A percentile compares a stretch with the other conserved stretches of the same genome.
Evolutionary conservation across 495 filamentous ascomycete genomes (phyloP).

Genomic region (Podospora bellae-mahoneyi): DNA sequence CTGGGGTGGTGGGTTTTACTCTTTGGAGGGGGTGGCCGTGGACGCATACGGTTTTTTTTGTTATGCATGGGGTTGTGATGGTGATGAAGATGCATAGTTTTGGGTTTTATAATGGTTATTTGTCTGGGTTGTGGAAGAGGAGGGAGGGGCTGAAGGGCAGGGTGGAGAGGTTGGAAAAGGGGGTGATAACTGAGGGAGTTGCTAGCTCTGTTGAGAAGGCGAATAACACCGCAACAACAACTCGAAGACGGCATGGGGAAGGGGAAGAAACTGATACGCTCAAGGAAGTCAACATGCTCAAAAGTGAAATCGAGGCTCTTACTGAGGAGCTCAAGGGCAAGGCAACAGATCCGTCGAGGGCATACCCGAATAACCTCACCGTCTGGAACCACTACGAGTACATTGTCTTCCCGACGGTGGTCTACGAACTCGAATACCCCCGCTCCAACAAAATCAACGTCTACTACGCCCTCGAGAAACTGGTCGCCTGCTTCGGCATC

Average conservation of each 20-base stretch:
- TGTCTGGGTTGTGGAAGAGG: slow-evolving; percentile 57
- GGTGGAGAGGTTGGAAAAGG: slow-evolving; percentile 37
- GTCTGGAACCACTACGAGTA: slow-evolving; percentile 65
- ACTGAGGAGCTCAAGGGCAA: slow-evolving; percentile 61
- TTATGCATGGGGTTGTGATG: slow-evolving; percentile 66
- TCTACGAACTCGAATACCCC: slow-evolving; percentile 76
- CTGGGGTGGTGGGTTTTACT: slow-evolving; percentile 55
- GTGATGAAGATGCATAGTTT: slow-evolving; percentile 80
- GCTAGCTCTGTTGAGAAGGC: slow-evolving; percentile 29
- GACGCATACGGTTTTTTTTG: slow-evolving; percentile 67
- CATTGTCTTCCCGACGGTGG: slow-evolving; percentile 66
- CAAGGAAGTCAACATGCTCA: slow-evolving; percentile 39
- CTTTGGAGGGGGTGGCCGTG: slow-evolving; percentile 69
- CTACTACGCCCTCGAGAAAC: slow-evolving; percentile 69
- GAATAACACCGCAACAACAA: slow-evolving; percentile 40
- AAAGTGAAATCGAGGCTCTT: slow-evolving; percentile 60
- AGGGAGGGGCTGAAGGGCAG: slow-evolving; percentile 33
- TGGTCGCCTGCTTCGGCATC: slow-evolving; percentile 62
- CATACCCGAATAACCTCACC: slow-evolving; percentile 67
- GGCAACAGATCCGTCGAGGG: slow-evolving; percentile 35
- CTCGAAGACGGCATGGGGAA: slow-evolving; percentile 52
- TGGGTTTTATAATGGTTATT: slow-evolving; percentile 70
- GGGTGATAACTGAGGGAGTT: slow-evolving; percentile 42
- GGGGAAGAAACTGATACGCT: slow-evolving; percentile 18
- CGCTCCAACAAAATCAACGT: slow-evolving; percentile 65